Base-by-base conservation (phyloP, 805 yeast genomes). In the Metschnikowia hibisci region DNA sequence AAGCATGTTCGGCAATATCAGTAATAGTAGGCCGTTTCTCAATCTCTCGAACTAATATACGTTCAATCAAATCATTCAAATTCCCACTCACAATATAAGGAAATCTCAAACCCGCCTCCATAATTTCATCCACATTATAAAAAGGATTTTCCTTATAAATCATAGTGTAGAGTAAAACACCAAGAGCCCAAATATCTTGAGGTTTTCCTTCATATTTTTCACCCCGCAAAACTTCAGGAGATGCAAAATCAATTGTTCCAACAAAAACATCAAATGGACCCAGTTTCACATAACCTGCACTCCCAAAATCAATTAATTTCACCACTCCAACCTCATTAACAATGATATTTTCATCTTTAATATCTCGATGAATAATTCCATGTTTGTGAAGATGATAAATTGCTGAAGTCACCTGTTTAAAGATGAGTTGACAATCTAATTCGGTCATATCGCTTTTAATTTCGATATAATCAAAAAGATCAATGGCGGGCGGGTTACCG, bases 211-310 rank as follows among this genome's bases (percentile, higher is more conserved):
- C 88, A 57, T 91, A 93, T 16, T 90, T 84, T 47, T 81, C 82
- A 2, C 98, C 99, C 40, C 82, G 76, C 28, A 93, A 70, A 0
- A 93, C 96, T 63, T 93, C 99, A 0, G 99, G 99, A 0, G 98
- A 95, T 1, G 98, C 98, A 62, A 91, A 93, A 62, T 93, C 97
- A 34, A 93, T 82, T 0, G 99, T 93, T 2, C 99, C 99, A 2
- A 93, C 98, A 65, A 93, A 91, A 4, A 93, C 96, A 53, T 91
- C 96, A 65, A 91, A 93, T 4, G 98, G 98, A 0, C 97, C 98
- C 66, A 84, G 88, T 51, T 77, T 79, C 15, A 82, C 79, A 61
- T 88, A 88, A 0, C 97, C 96, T 1, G 98, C 96, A 37, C 95
- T 84, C 1, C 99, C 99, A 62, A 89, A 91, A 65, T 91, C 99